phyloP scores from a whole-genome alignment of 2,329 filamentous ascomycete species.

The Xylariales sp. region DNA sequence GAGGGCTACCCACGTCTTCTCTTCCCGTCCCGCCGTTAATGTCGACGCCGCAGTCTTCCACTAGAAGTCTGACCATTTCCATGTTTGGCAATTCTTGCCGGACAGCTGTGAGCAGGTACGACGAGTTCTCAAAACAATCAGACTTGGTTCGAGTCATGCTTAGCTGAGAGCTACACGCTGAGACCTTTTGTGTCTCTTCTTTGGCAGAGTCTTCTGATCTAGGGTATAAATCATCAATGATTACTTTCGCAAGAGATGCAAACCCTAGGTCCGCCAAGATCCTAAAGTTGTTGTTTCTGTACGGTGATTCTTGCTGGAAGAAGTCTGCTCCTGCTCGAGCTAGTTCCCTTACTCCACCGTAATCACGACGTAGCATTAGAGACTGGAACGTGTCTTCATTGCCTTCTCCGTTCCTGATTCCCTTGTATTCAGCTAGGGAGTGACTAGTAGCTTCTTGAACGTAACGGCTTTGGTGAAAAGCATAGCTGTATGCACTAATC shows the following conservation, averaged over 20 bases:
- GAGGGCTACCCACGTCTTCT: not conserved
- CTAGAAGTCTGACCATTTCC: constrained; percentile 23
- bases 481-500: not conserved
- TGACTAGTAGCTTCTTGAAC: constrained; percentile 11
- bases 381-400: constrained; percentile 8
- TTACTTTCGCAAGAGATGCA: constrained; percentile 11
- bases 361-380: constrained; percentile 19
- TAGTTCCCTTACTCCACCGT: constrained; percentile 16
- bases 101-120: constrained; percentile 20
- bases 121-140: not conserved
- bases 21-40: not conserved
- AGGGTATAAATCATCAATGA: constrained; percentile 9
- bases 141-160: too few relatives aligned
- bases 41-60: constrained; percentile 18
- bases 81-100: constrained; percentile 16
- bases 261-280: constrained; percentile 10
- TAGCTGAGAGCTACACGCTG: too few relatives aligned
- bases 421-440: constrained; percentile 5
- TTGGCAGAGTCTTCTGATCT: not conserved
- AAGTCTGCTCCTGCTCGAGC: constrained; percentile 19
- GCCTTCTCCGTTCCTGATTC: not conserved
- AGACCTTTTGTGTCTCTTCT: not conserved
- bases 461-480: constrained; percentile 1
- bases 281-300: not conserved
- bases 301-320: not conserved